Evolutionary conservation across 345 rosid species (phyloP), one percentile per base, ranked within the genome.

Genomic region (Murraya koenigii): DNA sequence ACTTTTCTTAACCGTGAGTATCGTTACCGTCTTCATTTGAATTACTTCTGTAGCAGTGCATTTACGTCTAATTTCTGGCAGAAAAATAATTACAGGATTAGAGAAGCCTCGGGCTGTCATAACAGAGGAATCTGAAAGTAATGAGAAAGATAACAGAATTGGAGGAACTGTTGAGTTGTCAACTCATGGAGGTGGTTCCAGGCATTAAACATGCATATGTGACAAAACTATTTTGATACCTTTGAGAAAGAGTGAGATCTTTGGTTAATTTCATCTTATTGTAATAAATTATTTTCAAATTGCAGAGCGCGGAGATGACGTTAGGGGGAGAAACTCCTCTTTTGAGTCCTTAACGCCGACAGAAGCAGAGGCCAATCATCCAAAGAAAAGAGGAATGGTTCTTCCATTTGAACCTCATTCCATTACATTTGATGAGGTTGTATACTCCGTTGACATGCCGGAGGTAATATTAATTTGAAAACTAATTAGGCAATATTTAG

Each of bases 381-480:
- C 36, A 38, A 88, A 77, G 78, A 89, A 80, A 61, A 85, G 58
- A 74, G 93, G 97, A 79, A 89, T 92, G 91, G 87, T 92, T 77
- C 91, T 92, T 81, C 93, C 94, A 60, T 92, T 90, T 80, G 86
- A 88, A 81, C 97, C 88, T 67, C 89, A 86, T 82, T 88, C 87
- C 25, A 79, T 92, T 35, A 85, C 92, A 26, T 92, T 92, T 49
- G 88, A 90, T 78, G 79, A 86, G 30, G 72, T 92, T 71, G 44
- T 56, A 25, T 92, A 92, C 81, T 86, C 93, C 3, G 93, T 92
- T 47, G 94, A 89, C 77, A 89, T 92, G 93, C 94, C 97, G 14
- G 82, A 80, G 92, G 93, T 92, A 86, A 47, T 20, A 26, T 78
- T 76, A 59, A 63, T 22, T 72, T 72, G 74, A 6, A 65, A 89